Evolutionary conservation across 163 green algal species (phyloP).

Genomic region (Scenedesmus sp.): DNA sequence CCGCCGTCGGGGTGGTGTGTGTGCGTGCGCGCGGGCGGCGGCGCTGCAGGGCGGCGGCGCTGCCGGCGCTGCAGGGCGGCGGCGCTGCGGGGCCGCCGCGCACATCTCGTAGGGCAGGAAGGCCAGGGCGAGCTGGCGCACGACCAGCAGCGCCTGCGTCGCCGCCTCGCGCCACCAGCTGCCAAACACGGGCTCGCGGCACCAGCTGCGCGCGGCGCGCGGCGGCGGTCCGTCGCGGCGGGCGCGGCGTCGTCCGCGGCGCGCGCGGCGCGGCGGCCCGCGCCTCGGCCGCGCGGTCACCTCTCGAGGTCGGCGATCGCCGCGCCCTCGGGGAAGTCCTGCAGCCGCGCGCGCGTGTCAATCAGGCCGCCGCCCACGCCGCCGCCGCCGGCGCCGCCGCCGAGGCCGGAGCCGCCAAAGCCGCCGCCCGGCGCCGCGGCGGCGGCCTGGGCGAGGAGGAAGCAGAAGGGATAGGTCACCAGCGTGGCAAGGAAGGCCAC

Average conservation of each 20-base stretch:
- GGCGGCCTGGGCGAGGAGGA: constrained; percentile 6
- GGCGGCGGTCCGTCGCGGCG: background rate
- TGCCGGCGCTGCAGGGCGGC: too few species aligned
- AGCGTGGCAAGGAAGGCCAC: constrained; percentile 34
- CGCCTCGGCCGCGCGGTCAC: background rate
- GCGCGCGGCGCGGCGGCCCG: background rate
- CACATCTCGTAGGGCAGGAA: constrained; percentile 26
- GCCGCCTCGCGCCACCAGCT: constrained; percentile 16
- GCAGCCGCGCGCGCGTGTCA: constrained; percentile 15
- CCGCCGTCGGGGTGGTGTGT: too few species aligned
- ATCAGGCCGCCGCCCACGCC: constrained; percentile 23
- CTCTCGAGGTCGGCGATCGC: constrained; percentile 38
- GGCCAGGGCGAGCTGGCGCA: constrained; percentile 13
- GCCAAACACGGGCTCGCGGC: constrained; percentile 24
- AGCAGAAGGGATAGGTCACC: constrained; percentile 43
- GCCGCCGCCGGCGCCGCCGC: background rate
- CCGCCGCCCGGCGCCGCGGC: background rate
- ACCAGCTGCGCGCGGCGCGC: constrained; percentile 32
- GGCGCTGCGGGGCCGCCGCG: too few species aligned
- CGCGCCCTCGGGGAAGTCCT: constrained; percentile 36
- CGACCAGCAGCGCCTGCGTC: background rate
- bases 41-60: too few species aligned
- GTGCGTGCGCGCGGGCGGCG: too few species aligned
- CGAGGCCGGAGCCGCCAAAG: background rate
- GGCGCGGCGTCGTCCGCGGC: background rate